A percentile compares a stretch with the other conserved stretches of the same genome.
These are phyloP conservation scores for Agrocybe praecox DNA, from an alignment of 768 basidiomycete species.

Conservation along the genomic window DNA sequence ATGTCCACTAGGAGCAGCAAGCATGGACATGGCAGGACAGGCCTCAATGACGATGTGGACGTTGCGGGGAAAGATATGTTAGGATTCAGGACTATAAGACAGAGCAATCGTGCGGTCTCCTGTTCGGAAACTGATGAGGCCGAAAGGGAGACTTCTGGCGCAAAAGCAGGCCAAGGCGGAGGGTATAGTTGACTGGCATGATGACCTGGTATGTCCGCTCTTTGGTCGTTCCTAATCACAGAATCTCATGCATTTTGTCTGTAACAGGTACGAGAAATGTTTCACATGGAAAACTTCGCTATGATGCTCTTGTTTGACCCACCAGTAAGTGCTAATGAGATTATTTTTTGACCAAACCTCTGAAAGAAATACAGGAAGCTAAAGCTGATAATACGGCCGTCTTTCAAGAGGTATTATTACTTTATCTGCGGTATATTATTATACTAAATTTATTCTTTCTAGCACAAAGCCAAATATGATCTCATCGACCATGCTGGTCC, in stretches of 20 bases:
- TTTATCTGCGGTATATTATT: background rate
- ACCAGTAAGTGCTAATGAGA: constrained; percentile 42
- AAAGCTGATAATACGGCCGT: constrained; percentile 73
- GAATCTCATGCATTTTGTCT: background rate
- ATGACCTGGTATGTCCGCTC: constrained; percentile 62
- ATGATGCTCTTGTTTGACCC: constrained; percentile 81
- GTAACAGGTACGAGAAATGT: constrained; percentile 77
- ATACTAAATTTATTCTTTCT: constrained; percentile 5
- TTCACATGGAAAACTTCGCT: constrained; percentile 84
- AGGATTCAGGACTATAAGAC: background rate
- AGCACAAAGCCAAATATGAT: constrained; percentile 69
- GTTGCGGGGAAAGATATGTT: constrained; percentile 15
- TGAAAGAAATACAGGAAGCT: constrained; percentile 48
- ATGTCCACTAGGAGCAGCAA: constrained; percentile 4
- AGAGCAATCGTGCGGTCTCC: background rate
- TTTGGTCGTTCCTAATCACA: constrained; percentile 6
- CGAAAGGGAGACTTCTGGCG: constrained; percentile 51
- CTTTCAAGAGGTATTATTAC: constrained; percentile 66
- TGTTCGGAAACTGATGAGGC: constrained; percentile 28
- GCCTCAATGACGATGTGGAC: constrained; percentile 8
- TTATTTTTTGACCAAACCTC: constrained; percentile 4
- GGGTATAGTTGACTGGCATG: constrained; percentile 64
- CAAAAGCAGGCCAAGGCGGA: constrained; percentile 64
- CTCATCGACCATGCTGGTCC: constrained; percentile 52
- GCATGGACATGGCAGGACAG: constrained; percentile 8